phyloP scores from a whole-genome alignment of 306 rosid genomes.

The Malus domestica region ASM211411v1 NC_041789.1:14913001-14913500 shows the following conservation, averaged over 20 bases:
- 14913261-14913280: not conserved
- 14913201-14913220: conserved; percentile 11
- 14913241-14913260: conserved; percentile 15
- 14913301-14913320: not conserved
- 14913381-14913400: not conserved
- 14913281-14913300: not conserved
- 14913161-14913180: not conserved
- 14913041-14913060: not conserved
- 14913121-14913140: not conserved
- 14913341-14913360: not conserved
- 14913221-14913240: conserved; percentile 24
- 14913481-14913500: too few relatives aligned
- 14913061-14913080: not conserved
- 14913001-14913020: not conserved
- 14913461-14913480: too few relatives aligned
- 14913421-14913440: too few relatives aligned
- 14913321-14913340: not conserved
- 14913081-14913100: not conserved
- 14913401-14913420: not conserved
- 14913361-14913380: not conserved
- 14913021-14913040: not conserved
- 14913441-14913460: too few relatives aligned
- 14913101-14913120: not conserved
- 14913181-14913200: not conserved
- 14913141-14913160: not conserved